These are phyloP conservation scores for Vaccinium myrtillus DNA, from an alignment of 148 eudicot species.

Conservation along the genomic window DNA sequence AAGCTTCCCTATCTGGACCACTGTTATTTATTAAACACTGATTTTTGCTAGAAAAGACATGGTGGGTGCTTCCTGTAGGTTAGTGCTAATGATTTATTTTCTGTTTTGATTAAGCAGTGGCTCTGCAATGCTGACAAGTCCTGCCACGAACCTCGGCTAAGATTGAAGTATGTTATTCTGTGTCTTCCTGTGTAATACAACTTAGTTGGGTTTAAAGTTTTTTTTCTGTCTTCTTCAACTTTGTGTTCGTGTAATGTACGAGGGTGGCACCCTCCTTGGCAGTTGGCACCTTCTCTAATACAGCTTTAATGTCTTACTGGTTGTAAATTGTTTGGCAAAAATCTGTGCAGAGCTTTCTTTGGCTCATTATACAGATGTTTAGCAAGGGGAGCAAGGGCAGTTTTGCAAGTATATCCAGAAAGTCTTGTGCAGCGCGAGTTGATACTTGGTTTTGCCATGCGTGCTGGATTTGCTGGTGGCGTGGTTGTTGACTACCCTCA, in stretches of 20 bases:
- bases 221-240: background rate
- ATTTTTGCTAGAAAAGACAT: background rate
- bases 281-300: background rate
- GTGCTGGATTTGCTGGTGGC: slow-evolving; percentile 97
- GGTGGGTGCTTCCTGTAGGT: background rate
- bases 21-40: background rate
- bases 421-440: slow-evolving; percentile 82
- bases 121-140: slow-evolving; percentile 98
- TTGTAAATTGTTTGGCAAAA: background rate
- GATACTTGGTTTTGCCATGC: slow-evolving; percentile 75
- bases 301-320: background rate
- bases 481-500: slow-evolving; percentile 96
- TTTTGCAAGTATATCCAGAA: slow-evolving; percentile 87
- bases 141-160: slow-evolving; percentile 86
- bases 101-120: slow-evolving; percentile 59
- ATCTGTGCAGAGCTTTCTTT: slow-evolving; percentile 78
- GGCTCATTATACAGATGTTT: slow-evolving; percentile 77
- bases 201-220: background rate
- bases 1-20: background rate
- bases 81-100: slow-evolving; percentile 19
- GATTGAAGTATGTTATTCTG: slow-evolving; percentile 68
- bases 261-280: background rate
- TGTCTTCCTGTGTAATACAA: slow-evolving; percentile 8
- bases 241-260: background rate
- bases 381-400: slow-evolving; percentile 92